Evolutionary conservation across 1,284 basidiomycete species (phyloP).

Genomic region (Pyrrhoderma lamaoense): DNA sequence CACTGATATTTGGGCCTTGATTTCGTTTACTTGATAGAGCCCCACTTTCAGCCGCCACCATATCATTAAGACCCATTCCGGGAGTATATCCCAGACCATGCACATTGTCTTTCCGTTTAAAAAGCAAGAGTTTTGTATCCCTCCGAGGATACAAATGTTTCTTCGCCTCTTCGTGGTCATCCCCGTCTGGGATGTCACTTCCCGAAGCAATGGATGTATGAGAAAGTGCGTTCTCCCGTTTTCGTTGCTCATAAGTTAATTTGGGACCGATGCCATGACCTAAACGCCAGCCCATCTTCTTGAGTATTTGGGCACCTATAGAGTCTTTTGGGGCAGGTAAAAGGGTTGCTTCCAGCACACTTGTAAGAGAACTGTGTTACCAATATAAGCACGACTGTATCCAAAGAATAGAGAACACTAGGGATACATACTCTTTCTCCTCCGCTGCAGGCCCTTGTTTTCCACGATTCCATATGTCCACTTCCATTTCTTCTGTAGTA

Average conservation of each 20-base stretch:
- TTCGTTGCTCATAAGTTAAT: slow-evolving; percentile 71
- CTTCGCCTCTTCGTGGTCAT: slow-evolving; percentile 57
- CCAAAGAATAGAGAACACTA: too few species aligned
- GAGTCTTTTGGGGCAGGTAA: slow-evolving; percentile 62
- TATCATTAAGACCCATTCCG: slow-evolving; percentile 58
- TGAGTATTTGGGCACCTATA: slow-evolving; percentile 73
- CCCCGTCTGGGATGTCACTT: slow-evolving; percentile 33
- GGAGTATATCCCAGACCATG: slow-evolving; percentile 77
- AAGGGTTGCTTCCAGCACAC: slow-evolving; percentile 52
- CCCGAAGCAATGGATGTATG: slow-evolving; percentile 33
- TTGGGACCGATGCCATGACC: slow-evolving; percentile 93
- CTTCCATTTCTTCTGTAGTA: slow-evolving; percentile 68
- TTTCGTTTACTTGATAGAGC: slow-evolving; percentile 17
- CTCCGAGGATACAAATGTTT: slow-evolving; percentile 84
- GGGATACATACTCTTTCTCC: slow-evolving; percentile 38
- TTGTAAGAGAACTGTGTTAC: slow-evolving; percentile 47
- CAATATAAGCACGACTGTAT: neutral
- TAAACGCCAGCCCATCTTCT: slow-evolving; percentile 91
- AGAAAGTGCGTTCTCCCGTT: slow-evolving; percentile 56
- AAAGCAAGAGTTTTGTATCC: slow-evolving; percentile 61
- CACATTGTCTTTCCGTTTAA: slow-evolving; percentile 64
- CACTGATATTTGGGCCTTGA: slow-evolving; percentile 52
- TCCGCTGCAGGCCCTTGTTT: slow-evolving; percentile 26
- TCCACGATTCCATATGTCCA: slow-evolving; percentile 52
- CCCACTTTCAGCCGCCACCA: slow-evolving; percentile 30